Percentiles rank a stretch among this genome's conserved stretches.
phyloP scores from a whole-genome alignment of 345 rosid genomes.

The Corchorus capsularis region DNA sequence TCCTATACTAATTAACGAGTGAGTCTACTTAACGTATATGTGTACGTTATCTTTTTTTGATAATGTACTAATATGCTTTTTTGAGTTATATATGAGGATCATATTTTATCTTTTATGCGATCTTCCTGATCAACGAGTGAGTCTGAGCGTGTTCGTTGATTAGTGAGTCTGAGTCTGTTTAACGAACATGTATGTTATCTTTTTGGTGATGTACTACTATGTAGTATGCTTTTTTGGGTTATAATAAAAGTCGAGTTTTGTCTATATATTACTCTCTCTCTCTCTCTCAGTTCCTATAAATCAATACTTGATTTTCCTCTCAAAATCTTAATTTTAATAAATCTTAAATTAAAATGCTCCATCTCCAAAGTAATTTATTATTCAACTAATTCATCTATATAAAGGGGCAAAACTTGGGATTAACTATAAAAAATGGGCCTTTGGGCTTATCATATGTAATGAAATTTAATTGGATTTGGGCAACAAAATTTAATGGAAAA shows the following conservation, averaged over 20 bases:
- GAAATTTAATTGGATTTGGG: slow-evolving; percentile 12
- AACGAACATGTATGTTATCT: not conserved
- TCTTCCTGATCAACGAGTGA: too few species aligned
- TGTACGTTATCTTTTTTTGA: too few species aligned
- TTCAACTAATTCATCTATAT: not conserved
- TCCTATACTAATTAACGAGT: too few species aligned
- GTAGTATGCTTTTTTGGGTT: not conserved
- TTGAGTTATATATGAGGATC: too few species aligned
- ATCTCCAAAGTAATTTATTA: not conserved
- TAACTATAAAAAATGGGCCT: not conserved
- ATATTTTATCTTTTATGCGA: too few species aligned
- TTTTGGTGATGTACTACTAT: slow-evolving; percentile 1
- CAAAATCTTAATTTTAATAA: not conserved
- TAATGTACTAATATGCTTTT: too few species aligned
- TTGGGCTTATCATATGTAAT: not conserved
- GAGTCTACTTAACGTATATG: too few species aligned
- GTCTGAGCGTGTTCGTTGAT: too few species aligned
- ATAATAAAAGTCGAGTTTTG: not conserved
- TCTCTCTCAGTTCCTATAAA: not conserved
- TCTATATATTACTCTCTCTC: not conserved
- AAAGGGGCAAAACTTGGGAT: not conserved
- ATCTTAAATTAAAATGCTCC: not conserved
- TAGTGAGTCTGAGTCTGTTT: too few species aligned
- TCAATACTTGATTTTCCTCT: not conserved
- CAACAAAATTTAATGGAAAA: not conserved